phyloP scores from a whole-genome alignment of 495 filamentous ascomycete species.

The Pyronema omphalodes region DNA sequence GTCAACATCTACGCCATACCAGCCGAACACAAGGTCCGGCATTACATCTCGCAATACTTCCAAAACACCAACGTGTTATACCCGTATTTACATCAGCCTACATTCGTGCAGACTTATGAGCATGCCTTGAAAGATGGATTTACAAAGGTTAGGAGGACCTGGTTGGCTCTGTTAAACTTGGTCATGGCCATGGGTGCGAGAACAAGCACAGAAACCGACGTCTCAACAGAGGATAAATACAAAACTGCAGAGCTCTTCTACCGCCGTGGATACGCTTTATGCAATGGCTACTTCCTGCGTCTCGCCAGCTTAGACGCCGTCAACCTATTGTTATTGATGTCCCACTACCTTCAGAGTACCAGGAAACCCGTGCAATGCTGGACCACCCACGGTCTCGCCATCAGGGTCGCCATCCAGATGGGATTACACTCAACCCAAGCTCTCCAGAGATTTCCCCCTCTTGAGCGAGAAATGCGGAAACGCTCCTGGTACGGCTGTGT shows the following conservation, averaged over 20 bases:
- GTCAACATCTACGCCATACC: conserved; percentile 21
- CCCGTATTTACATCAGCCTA: conserved; percentile 27
- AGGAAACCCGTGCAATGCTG: conserved; percentile 30
- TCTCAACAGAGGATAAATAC: conserved; percentile 20
- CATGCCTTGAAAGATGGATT: conserved; percentile 24
- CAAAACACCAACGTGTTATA: conserved; percentile 28
- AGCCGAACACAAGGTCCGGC: conserved; percentile 9
- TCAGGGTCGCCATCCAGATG: conserved; percentile 28
- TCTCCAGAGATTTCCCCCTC: conserved; percentile 19
- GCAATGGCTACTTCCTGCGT: conserved; percentile 24
- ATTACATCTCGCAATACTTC: conserved; percentile 25
- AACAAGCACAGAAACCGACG: conserved; percentile 17
- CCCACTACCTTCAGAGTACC: conserved; percentile 31
- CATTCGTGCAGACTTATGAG: conserved; percentile 27
- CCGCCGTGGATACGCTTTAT: conserved; percentile 23
- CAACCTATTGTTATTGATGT: conserved; percentile 28
- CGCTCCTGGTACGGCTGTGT: conserved; percentile 32
- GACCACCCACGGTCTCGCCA: conserved; percentile 29
- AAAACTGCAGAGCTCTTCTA: conserved; percentile 28
- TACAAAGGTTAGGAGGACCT: conserved; percentile 25
- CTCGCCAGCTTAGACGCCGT: conserved; percentile 28
- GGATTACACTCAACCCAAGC: conserved; percentile 29
- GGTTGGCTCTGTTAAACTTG: conserved; percentile 23
- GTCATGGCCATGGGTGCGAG: conserved; percentile 24
- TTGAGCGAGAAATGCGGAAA: conserved; percentile 29